phyloP scores from a whole-genome alignment of 2,329 filamentous ascomycete species.

The Aspergillus transmontanensis region DNA sequence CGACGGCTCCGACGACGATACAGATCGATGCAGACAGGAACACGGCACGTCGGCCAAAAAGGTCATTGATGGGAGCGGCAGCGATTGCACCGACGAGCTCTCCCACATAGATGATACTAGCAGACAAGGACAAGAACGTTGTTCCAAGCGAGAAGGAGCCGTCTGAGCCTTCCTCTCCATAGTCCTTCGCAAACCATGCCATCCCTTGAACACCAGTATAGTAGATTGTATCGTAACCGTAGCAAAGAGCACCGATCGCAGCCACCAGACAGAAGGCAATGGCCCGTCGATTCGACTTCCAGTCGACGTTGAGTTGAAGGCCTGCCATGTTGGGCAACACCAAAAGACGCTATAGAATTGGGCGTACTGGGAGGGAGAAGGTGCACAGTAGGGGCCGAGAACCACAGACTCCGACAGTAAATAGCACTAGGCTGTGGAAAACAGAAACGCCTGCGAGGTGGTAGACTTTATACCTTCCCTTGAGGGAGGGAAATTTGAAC shows the following conservation, averaged over 20 bases:
- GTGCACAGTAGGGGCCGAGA: too few relatives aligned
- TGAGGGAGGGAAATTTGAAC: too few relatives aligned
- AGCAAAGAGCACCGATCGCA: slow-evolving; percentile 30
- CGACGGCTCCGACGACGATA: too few relatives aligned
- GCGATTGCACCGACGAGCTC: slow-evolving; percentile 20
- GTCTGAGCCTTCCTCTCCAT: slow-evolving; percentile 22
- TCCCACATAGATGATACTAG: slow-evolving; percentile 45
- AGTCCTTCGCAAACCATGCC: slow-evolving; percentile 27
- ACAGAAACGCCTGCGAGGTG: too few relatives aligned
- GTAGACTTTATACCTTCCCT: too few relatives aligned
- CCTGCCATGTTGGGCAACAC: neutral
- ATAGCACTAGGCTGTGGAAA: too few relatives aligned
- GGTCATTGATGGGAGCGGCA: too few relatives aligned
- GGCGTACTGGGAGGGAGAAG: too few relatives aligned
- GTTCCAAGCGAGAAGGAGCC: slow-evolving; percentile 25
- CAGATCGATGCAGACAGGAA: too few relatives aligned
- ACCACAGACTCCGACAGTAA: too few relatives aligned
- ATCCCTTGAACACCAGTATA: slow-evolving; percentile 34
- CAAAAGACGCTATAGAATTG: too few relatives aligned
- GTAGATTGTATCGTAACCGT: slow-evolving; percentile 34
- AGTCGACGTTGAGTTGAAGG: slow-evolving; percentile 5
- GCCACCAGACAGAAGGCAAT: slow-evolving; percentile 29
- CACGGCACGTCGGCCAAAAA: too few relatives aligned
- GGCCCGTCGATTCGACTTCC: slow-evolving; percentile 19
- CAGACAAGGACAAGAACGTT: slow-evolving; percentile 35